Conservation (phyloP, 805 yeast genomes). For the Saccharomycopsis sp. region DNA sequence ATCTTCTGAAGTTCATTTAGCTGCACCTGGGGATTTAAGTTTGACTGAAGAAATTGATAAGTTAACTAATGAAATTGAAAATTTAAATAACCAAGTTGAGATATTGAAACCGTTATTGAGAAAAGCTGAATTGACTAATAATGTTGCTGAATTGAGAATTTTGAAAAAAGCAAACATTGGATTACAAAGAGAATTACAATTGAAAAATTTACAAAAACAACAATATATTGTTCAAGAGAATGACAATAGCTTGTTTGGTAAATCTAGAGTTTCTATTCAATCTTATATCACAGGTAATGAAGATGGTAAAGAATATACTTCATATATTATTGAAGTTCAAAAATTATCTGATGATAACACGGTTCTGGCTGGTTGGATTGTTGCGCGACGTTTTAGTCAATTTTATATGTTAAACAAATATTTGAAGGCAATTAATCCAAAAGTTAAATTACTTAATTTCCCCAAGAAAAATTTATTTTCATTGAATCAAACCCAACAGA, state of each 20-base stretch:
- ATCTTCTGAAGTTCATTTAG: slow-evolving; percentile 37
- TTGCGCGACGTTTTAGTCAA: slow-evolving; percentile 85
- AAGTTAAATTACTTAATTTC: slow-evolving; percentile 42
- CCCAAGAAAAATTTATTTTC: slow-evolving; percentile 34
- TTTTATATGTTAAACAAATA: slow-evolving; percentile 67
- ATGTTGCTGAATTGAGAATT: slow-evolving; percentile 59
- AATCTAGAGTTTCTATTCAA: slow-evolving; percentile 45
- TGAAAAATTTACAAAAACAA: slow-evolving; percentile 68
- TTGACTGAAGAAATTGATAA: slow-evolving; percentile 59
- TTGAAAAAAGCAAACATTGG: slow-evolving; percentile 61
- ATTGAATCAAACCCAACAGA: slow-evolving; percentile 56
- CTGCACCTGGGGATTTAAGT: slow-evolving; percentile 61
- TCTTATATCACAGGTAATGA: slow-evolving; percentile 46
- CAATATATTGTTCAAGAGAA: slow-evolving; percentile 79
- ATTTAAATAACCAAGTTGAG: slow-evolving; percentile 51
- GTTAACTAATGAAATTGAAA: slow-evolving; percentile 51
- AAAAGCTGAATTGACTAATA: slow-evolving; percentile 83
- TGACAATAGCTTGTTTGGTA: slow-evolving; percentile 68
- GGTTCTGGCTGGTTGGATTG: slow-evolving; percentile 74
- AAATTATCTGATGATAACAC: slow-evolving; percentile 39
- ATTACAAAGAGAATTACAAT: slow-evolving; percentile 62
- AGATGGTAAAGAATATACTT: slow-evolving; percentile 52
- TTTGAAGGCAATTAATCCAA: slow-evolving; percentile 45
- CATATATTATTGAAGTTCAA: slow-evolving; percentile 73
- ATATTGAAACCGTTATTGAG: slow-evolving; percentile 60